Evolutionary conservation across 345 rosid species (phyloP), one percentile per base, ranked within the genome.

Genomic region (Raphanus sativus): DNA sequence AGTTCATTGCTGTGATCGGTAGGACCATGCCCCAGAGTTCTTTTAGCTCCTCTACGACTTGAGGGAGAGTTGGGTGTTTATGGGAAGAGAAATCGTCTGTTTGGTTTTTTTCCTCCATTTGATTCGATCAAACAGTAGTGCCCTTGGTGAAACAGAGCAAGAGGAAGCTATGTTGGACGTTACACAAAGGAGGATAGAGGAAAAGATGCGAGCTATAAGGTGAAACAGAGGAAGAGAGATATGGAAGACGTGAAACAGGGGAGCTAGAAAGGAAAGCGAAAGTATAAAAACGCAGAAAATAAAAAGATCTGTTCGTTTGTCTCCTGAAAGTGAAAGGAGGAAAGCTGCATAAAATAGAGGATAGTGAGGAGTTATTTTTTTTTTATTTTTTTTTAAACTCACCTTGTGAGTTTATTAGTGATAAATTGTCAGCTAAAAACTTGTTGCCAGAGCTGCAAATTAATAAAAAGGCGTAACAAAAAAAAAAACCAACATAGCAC

Each of bases 1-100:
- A 79, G 85, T 95, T 94, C 84, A 91, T 86, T 12, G 91, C 96
- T 42, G 99, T 91, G 77, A 92, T 84, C 8, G 99, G 99, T 11
- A 92, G 65, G 61, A 90, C 98, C 99, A 95, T 91, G 21, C 86
- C 84, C 96, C 91, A 86, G 8, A 95, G 87, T 85, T 87, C 97
- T 75, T 85, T 91, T 5, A 95, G 82, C 83, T 92, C 99, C 13
- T 92, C 91, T n/a, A 80, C 32, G 65, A 92, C 91, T 90, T 88
- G 87, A 32, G 86, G 80, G 73, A 77, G 79, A 67, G 89, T 84
- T 30, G 94, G 89, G 30, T 72, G 32, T 63, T 77, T 81, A 64
- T 83, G 84, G 15, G 90, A 81, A 60, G 76, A 77, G 28, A 84
- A 85, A 70, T 84, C 88, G 1, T 75, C 34, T 32, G 76, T 70